Evolutionary conservation across 179 eudicot genomes (phyloP), one percentile per base, ranked within the genome.

Genomic region (Corrigiola litoralis): DNA sequence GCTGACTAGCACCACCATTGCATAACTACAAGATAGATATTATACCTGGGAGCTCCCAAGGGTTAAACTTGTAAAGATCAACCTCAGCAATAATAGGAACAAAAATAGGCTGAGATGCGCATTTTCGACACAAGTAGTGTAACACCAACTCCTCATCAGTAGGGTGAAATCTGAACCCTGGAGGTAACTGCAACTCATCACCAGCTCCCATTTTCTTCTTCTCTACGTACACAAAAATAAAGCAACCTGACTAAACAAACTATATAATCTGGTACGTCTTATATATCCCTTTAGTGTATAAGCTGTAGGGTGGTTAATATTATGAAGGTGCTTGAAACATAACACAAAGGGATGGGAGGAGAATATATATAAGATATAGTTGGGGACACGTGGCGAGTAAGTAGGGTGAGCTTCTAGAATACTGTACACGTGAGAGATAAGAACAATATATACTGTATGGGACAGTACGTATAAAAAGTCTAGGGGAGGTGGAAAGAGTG

Each of bases 21-120:
- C 8, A 38, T 7, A 38, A 38, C 42, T 7, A 6, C 14, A 10
- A 27, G 14, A 16, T 2, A 38, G 12, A 9, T 10, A 50, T 11
- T 11, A 27, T 80, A 87, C 95, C 88, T 7, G 91, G 95, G 54
- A 87, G 88, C 0, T 85, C 74, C 95, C 95, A 87, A 6, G 95
- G 95, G 49, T 87, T 75, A 48, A 55, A 69, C 33, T 85, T 85
- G 79, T 87, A 87, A 44, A 87, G 82, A 79, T 85, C 95, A 67
- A 87, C 71, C 63, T 85, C 91, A 3, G 84, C 81, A 11, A 87
- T 81, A 20, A 87, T 85, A 10, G 88, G 88, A 1, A 81, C 90
- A 12, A 77, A 47, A 48, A 87, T 81, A 5, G 69, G 68, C 36
- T 77, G 91, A 2, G 88, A 77, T 14, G 91, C 84, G 41, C 95